These are phyloP conservation scores for Salvia splendens DNA, from an alignment of 257 asterid genomes.

Conservation along the genomic window DNA sequence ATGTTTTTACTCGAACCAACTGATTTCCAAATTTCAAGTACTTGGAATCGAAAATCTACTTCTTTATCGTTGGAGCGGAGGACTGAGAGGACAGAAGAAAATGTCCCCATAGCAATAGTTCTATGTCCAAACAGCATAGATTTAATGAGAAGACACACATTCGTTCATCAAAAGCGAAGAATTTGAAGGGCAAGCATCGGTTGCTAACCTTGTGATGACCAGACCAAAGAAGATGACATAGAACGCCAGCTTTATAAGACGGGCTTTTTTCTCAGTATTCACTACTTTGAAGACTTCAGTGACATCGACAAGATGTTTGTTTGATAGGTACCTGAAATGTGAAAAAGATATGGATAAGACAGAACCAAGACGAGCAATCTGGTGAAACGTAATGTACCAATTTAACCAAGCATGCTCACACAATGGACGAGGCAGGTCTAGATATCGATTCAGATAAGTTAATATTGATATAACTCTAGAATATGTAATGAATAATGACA, in stretches of 20 bases:
- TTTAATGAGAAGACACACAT: conserved; percentile 32
- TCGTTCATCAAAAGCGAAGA: neutral
- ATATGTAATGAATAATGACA: too few species aligned
- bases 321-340: conserved; percentile 56
- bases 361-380: neutral
- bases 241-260: conserved; percentile 69
- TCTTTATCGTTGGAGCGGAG: conserved; percentile 46
- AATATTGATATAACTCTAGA: too few species aligned
- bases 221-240: conserved; percentile 67
- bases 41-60: conserved; percentile 52
- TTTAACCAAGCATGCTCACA: neutral
- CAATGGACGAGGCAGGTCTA: too few species aligned
- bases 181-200: neutral
- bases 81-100: conserved; percentile 45
- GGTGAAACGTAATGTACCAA: neutral
- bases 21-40: conserved; percentile 52
- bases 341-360: conserved; percentile 3
- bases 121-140: conserved; percentile 42
- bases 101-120: conserved; percentile 41
- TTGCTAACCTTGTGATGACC: conserved; percentile 67
- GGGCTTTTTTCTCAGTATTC: conserved; percentile 66
- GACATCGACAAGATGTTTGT: conserved; percentile 82
- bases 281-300: conserved; percentile 80
- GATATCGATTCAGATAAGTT: too few species aligned
- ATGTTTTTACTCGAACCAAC: conserved; percentile 18